A percentile compares a stretch with the other conserved stretches of the same genome.
These are phyloP conservation scores for Chalciporus pseudorubinellus DNA, from an alignment of 768 basidiomycete genomes.

Conservation along the genomic window DNA sequence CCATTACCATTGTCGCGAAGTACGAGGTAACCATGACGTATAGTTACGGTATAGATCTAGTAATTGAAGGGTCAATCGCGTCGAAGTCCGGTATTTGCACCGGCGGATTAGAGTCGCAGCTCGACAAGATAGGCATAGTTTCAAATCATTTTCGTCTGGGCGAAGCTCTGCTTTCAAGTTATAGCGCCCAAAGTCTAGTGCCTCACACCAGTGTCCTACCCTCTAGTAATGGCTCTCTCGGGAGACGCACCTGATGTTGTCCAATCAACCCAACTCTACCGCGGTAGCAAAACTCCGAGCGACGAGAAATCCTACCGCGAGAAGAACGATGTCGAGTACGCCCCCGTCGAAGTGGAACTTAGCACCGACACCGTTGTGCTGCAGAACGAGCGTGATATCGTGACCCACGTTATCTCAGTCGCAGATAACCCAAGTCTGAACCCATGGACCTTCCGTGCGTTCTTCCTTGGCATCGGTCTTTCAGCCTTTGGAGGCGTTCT, in stretches of 20 bases:
- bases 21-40: too few species aligned
- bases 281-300: conserved; percentile 4
- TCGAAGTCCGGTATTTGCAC: too few species aligned
- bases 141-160: too few species aligned
- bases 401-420: conserved; percentile 45
- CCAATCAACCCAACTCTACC: neutral
- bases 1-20: too few species aligned
- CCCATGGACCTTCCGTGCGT: conserved; percentile 42
- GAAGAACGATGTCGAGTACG: conserved; percentile 31
- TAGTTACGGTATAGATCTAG: too few species aligned
- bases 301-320: conserved; percentile 23
- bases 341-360: conserved; percentile 12
- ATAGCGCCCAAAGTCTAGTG: neutral
- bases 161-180: neutral
- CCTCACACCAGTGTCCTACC: neutral
- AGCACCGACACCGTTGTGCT: conserved; percentile 27
- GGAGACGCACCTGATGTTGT: neutral
- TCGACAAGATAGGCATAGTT: too few species aligned
- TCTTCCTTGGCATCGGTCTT: conserved; percentile 55
- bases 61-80: too few species aligned
- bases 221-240: conserved; percentile 9
- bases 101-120: too few species aligned
- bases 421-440: conserved; percentile 27
- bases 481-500: conserved; percentile 53
- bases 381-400: conserved; percentile 45